These are phyloP conservation scores for Taiwanofungus camphoratus DNA, from an alignment of 1,284 basidiomycete genomes.

Conservation along the genomic window DNA sequence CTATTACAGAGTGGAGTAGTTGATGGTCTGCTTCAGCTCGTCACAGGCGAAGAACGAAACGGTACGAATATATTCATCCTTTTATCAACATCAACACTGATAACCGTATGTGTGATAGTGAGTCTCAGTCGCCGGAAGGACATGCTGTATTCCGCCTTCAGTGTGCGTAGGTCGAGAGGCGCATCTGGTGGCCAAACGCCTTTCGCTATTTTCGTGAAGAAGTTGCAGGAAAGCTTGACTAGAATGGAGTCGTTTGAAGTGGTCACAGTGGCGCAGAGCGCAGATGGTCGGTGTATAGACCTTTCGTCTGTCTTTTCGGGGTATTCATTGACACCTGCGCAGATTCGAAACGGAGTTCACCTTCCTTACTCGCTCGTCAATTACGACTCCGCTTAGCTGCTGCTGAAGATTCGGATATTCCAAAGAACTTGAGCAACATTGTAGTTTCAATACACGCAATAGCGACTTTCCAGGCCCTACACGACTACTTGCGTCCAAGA, in stretches of 20 bases:
- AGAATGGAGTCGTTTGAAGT: slow-evolving; percentile 95
- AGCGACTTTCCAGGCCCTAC: slow-evolving; percentile 91
- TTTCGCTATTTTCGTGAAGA: slow-evolving; percentile 83
- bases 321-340: slow-evolving; percentile 4
- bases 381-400: slow-evolving; percentile 84
- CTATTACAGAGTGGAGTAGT: slow-evolving; percentile 90
- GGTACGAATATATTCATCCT: slow-evolving; percentile 33
- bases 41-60: slow-evolving; percentile 58
- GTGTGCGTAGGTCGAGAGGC: slow-evolving; percentile 45
- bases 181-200: slow-evolving; percentile 49
- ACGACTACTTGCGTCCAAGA: slow-evolving; percentile 89
- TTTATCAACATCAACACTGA: not conserved
- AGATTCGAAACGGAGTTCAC: slow-evolving; percentile 85
- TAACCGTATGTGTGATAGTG: slow-evolving; percentile 36
- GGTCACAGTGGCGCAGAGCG: slow-evolving; percentile 74
- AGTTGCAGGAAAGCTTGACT: slow-evolving; percentile 89
- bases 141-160: slow-evolving; percentile 71
- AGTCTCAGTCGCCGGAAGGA: slow-evolving; percentile 55
- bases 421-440: slow-evolving; percentile 80
- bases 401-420: slow-evolving; percentile 81
- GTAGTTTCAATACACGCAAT: slow-evolving; percentile 96
- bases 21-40: slow-evolving; percentile 80
- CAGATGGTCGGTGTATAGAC: slow-evolving; percentile 58
- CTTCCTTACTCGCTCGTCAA: slow-evolving; percentile 82
- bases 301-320: slow-evolving; percentile 5